phyloP scores from a whole-genome alignment of 805 yeast genomes.

The Saccharomycopsis guyanensis region DNA sequence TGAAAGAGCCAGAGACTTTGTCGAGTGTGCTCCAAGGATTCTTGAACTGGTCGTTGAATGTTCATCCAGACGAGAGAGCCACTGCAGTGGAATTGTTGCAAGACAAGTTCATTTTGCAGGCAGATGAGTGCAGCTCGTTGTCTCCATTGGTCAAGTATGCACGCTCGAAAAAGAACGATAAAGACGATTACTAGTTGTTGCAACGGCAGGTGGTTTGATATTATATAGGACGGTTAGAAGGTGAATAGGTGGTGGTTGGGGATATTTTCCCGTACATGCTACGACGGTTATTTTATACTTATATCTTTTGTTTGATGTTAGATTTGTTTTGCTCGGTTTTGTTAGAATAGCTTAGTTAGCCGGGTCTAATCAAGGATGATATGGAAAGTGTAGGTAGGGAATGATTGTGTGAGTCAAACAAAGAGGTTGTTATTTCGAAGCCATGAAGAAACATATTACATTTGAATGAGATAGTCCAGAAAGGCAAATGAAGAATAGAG shows the following conservation, averaged over 20 bases:
- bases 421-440: too few relatives aligned
- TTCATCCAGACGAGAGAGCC: slow-evolving; percentile 74
- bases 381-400: too few relatives aligned
- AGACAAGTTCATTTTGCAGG: slow-evolving; percentile 56
- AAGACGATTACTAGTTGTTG: slow-evolving; percentile 4
- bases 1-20: slow-evolving; percentile 78
- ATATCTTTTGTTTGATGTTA: neutral
- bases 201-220: neutral
- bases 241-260: neutral
- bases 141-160: slow-evolving; percentile 74
- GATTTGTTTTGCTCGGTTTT: neutral
- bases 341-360: too few relatives aligned
- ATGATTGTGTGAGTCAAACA: too few relatives aligned
- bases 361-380: too few relatives aligned
- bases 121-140: slow-evolving; percentile 53
- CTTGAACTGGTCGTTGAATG: slow-evolving; percentile 71
- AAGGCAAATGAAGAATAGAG: too few relatives aligned
- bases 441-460: too few relatives aligned
- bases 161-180: slow-evolving; percentile 45
- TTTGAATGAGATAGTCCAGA: too few relatives aligned
- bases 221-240: too few relatives aligned
- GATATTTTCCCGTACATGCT: neutral
- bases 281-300: neutral
- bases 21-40: slow-evolving; percentile 61
- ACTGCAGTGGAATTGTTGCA: slow-evolving; percentile 64